Percentiles rank a stretch among this genome's conserved stretches.
Conservation (phyloP, 495 filamentous ascomycete genomes). For the Ascobolus immersus region DNA sequence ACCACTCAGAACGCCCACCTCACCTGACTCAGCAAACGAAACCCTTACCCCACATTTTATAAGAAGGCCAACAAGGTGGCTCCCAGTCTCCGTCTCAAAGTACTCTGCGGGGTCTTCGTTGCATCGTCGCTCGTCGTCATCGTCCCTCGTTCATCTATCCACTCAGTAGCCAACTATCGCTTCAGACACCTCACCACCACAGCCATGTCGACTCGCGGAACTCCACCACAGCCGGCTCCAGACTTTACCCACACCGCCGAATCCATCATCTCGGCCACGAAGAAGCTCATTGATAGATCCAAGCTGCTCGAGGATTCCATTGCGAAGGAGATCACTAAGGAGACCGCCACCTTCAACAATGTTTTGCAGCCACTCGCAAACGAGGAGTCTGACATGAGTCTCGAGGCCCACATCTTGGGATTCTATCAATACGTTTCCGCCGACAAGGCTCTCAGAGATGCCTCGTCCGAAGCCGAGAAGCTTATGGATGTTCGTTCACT, state of each 20-base stretch:
- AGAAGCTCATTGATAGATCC: constrained; percentile 42
- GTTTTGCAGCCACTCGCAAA: constrained; percentile 36
- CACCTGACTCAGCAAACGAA: no score
- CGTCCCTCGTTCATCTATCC: constrained; percentile 54
- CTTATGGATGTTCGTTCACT: constrained; percentile 23
- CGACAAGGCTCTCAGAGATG: constrained; percentile 39
- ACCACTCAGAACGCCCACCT: no score
- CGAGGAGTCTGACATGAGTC: constrained; percentile 37
- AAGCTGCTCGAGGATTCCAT: constrained; percentile 48
- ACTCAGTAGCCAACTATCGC: constrained; percentile 23
- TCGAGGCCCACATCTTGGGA: constrained; percentile 23
- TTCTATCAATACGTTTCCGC: constrained; percentile 66
- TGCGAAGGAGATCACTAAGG: constrained; percentile 36
- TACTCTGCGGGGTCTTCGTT: constrained; percentile 33
- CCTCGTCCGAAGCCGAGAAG: constrained; percentile 33
- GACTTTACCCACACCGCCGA: constrained; percentile 60
- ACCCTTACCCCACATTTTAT: no score
- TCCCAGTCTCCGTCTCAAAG: no score
- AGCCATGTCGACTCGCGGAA: constrained; percentile 39
- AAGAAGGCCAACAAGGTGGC: no score
- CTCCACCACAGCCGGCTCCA: constrained; percentile 29
- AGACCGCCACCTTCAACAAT: constrained; percentile 39
- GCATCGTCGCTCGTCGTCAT: constrained; percentile 37
- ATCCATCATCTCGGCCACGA: constrained; percentile 49
- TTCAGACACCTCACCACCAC: constrained; percentile 29